Conservation (phyloP, 2,329 filamentous ascomycete genomes). For the Penicillium sp. region DNA sequence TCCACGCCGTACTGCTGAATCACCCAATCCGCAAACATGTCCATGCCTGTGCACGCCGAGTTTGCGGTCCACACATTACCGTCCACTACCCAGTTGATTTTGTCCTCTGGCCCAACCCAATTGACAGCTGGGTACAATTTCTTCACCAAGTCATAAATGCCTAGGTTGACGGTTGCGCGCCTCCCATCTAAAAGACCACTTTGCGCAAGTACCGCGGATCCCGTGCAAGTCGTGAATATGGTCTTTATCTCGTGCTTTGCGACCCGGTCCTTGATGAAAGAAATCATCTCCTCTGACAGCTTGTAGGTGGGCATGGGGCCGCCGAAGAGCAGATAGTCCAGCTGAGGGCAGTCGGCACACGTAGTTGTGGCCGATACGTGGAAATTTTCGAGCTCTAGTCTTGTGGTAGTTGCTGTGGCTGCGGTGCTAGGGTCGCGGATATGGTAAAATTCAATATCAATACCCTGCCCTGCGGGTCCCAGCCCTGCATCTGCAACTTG, state of each 20-base stretch:
- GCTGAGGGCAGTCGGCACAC: constrained; percentile 3
- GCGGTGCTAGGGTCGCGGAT: not conserved
- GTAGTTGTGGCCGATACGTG: constrained; percentile 4
- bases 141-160: not conserved
- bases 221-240: constrained; percentile 13
- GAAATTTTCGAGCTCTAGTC: constrained; percentile 9
- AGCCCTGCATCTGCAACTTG: not conserved
- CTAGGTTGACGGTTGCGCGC: constrained; percentile 3
- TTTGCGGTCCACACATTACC: constrained; percentile 11
- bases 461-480: not conserved
- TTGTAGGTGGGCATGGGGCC: constrained; percentile 3
- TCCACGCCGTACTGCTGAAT: constrained; percentile 6
- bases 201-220: constrained; percentile 9
- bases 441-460: constrained; percentile 12
- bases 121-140: constrained; percentile 9
- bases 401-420: not conserved
- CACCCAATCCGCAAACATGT: constrained; percentile 14
- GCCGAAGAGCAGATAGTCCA: constrained; percentile 11
- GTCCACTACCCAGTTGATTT: constrained; percentile 10
- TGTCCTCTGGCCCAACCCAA: not conserved
- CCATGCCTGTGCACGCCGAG: constrained; percentile 9
- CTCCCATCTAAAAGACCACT: constrained; percentile 13
- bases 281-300: constrained; percentile 4
- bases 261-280: constrained; percentile 7
- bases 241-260: constrained; percentile 11